Evolutionary conservation across 306 rosid species (phyloP).

Genomic region (Inga laurina): DNA sequence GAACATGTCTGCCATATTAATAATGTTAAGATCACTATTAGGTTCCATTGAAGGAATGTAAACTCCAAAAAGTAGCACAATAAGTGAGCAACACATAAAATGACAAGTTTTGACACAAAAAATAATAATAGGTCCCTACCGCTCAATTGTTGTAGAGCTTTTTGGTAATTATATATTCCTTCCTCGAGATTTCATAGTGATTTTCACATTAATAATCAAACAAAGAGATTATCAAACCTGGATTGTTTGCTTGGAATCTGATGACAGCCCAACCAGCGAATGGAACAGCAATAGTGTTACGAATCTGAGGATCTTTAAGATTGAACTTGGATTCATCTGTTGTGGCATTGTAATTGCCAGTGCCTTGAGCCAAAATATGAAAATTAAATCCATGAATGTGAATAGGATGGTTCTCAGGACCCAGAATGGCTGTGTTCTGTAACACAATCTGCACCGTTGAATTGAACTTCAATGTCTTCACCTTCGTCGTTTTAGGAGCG

Average conservation of each 20-base stretch:
- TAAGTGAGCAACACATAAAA: no score
- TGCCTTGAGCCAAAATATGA: slow-evolving; percentile 34
- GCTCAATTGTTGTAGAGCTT: no score
- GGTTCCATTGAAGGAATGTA: no score
- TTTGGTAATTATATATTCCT: no score
- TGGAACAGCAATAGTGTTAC: slow-evolving; percentile 57
- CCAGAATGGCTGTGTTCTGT: slow-evolving; percentile 46
- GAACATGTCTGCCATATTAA: no score
- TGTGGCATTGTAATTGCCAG: slow-evolving; percentile 36
- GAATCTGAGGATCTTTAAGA: slow-evolving; percentile 37
- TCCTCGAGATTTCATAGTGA: no score
- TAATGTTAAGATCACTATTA: no score
- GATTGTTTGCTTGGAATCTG: slow-evolving; percentile 33
- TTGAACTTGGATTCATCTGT: slow-evolving; percentile 43
- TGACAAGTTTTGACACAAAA: no score
- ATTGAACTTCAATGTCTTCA: slow-evolving; percentile 48
- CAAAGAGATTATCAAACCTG: slow-evolving; percentile 12
- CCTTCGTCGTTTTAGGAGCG: slow-evolving; percentile 39
- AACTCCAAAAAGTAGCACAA: no score
- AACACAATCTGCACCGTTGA: slow-evolving; percentile 54
- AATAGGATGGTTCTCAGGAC: slow-evolving; percentile 29
- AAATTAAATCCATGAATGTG: slow-evolving; percentile 37
- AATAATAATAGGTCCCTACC: no score
- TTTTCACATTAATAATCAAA: no score
- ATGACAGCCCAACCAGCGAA: slow-evolving; percentile 61